Conservation (phyloP, 352 stramenopile genomes). For the Pythium plurisporium region DNA sequence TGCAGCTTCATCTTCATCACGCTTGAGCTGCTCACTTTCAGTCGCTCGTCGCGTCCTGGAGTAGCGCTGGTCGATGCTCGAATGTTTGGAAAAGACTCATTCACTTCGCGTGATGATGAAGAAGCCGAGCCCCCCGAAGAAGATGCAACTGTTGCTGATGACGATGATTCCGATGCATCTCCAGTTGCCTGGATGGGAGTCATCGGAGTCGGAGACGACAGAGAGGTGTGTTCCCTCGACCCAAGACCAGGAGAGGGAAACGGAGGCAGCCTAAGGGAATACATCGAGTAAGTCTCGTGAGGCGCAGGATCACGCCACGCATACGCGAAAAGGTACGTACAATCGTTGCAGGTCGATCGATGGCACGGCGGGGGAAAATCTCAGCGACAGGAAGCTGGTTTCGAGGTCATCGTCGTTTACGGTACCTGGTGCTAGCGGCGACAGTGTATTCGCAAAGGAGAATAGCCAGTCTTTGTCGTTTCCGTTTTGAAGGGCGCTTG, state of each 20-base stretch:
- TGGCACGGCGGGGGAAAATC: constrained; percentile 55
- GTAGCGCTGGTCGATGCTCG: constrained; percentile 69
- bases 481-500: constrained; percentile 17
- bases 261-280: constrained; percentile 44
- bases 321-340: constrained; percentile 29
- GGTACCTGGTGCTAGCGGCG: constrained; percentile 39
- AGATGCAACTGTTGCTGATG: constrained; percentile 17
- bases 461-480: constrained; percentile 76
- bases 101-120: constrained; percentile 21
- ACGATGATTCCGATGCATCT: constrained; percentile 16
- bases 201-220: constrained; percentile 7
- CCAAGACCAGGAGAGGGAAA: constrained; percentile 38
- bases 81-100: constrained; percentile 73
- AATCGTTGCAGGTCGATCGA: constrained; percentile 58
- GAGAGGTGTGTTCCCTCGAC: neutral
- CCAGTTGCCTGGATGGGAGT: constrained; percentile 1
- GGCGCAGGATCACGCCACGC: neutral
- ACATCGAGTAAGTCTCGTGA: neutral
- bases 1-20: constrained; percentile 82
- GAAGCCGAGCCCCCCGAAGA: neutral
- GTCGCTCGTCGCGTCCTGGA: constrained; percentile 58
- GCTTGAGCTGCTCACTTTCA: constrained; percentile 50
- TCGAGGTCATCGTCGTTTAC: constrained; percentile 49
- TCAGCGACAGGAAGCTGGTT: constrained; percentile 50
- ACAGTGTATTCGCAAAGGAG: constrained; percentile 73